A percentile compares a stretch with the other conserved stretches of the same genome.
These are phyloP conservation scores for Cylindrotheca fusiformis DNA, from an alignment of 108 stramenopile genomes.

Conservation along the genomic window DNA sequence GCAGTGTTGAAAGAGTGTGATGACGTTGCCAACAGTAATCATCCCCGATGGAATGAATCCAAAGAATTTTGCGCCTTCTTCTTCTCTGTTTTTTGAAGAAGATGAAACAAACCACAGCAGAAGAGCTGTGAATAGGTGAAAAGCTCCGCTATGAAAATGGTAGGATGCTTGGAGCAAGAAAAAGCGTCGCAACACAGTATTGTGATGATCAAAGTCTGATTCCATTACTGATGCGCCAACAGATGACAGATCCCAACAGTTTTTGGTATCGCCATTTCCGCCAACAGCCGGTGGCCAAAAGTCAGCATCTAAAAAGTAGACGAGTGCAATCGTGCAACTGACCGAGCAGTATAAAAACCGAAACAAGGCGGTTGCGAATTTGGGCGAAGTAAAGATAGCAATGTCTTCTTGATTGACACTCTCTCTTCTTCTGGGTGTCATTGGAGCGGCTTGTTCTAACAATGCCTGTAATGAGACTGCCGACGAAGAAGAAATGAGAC, in stretches of 20 bases:
- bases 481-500: slow-evolving; percentile 24
- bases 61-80: slow-evolving; percentile 2
- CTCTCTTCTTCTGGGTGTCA: not conserved
- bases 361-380: slow-evolving; percentile 79
- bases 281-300: slow-evolving; percentile 81
- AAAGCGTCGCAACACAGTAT: slow-evolving; percentile 55
- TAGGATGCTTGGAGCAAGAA: slow-evolving; percentile 77
- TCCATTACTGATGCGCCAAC: slow-evolving; percentile 40
- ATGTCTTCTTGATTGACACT: slow-evolving; percentile 1
- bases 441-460: slow-evolving; percentile 24
- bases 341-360: slow-evolving; percentile 50
- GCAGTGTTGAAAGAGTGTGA: slow-evolving; percentile 58
- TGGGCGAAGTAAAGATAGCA: slow-evolving; percentile 61
- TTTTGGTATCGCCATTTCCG: slow-evolving; percentile 49
- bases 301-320: slow-evolving; percentile 51
- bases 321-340: slow-evolving; percentile 47
- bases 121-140: slow-evolving; percentile 59
- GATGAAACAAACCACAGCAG: slow-evolving; percentile 46
- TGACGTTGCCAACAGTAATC: slow-evolving; percentile 23
- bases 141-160: slow-evolving; percentile 73
- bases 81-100: slow-evolving; percentile 8
- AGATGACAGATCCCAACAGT: slow-evolving; percentile 80
- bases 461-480: slow-evolving; percentile 26
- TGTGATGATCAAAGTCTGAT: slow-evolving; percentile 64
- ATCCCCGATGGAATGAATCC: slow-evolving; percentile 21